A percentile compares a stretch with the other conserved stretches of the same genome.
Conservation (phyloP, 2,329 filamentous ascomycete genomes). For the Lasiodiplodia theobromae region DNA sequence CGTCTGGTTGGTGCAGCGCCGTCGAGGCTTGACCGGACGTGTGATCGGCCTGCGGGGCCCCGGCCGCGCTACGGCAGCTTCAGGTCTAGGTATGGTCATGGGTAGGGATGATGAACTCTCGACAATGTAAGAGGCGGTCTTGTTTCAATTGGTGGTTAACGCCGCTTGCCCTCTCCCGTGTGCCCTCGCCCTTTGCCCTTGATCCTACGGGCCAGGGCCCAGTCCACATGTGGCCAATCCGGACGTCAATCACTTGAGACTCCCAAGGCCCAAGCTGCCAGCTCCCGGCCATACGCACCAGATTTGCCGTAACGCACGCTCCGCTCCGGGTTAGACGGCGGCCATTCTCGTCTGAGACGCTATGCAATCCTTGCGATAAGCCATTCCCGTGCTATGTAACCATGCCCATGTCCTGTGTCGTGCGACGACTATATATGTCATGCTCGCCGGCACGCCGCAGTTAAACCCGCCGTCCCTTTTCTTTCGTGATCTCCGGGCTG, state of each 20-base stretch:
- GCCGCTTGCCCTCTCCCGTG: constrained; percentile 23
- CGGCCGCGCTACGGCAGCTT: constrained; percentile 16
- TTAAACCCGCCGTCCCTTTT: background rate
- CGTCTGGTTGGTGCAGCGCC: constrained; percentile 20
- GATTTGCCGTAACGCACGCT: constrained; percentile 17
- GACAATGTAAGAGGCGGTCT: constrained; percentile 5
- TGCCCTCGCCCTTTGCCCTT: constrained; percentile 1
- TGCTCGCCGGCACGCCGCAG: background rate
- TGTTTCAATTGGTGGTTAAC: background rate
- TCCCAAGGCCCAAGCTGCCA: background rate
- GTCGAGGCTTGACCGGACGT: constrained; percentile 14
- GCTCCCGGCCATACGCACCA: constrained; percentile 16
- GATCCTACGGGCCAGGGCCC: constrained; percentile 1
- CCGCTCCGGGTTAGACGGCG: constrained; percentile 9
- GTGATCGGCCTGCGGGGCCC: constrained; percentile 20
- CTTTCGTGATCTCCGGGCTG: background rate
- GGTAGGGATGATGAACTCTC: constrained; percentile 18
- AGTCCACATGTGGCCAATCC: constrained; percentile 7
- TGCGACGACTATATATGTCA: constrained; percentile 22
- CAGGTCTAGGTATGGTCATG: constrained; percentile 13
- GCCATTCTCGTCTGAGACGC: constrained; percentile 5
- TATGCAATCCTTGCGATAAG: constrained; percentile 21
- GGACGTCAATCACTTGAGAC: constrained; percentile 17
- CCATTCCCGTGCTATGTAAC: constrained; percentile 21
- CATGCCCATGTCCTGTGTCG: constrained; percentile 18